phyloP scores from a whole-genome alignment of 2,329 filamentous ascomycete species.

The Geosmithia flava region DNA sequence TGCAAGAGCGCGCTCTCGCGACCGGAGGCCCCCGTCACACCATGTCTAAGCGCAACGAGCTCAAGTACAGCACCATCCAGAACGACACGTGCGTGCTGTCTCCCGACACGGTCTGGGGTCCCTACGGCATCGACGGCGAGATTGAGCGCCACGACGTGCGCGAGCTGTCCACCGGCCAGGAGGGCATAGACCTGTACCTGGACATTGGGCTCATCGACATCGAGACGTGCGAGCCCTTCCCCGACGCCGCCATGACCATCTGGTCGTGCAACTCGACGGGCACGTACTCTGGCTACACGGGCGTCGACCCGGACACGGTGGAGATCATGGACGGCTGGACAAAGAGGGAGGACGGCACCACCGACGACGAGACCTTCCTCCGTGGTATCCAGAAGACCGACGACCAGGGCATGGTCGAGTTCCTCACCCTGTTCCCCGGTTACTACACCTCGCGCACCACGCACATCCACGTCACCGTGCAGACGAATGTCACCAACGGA shows the following conservation, averaged over 20 bases:
- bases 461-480: slow-evolving; percentile 33
- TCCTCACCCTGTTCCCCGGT: slow-evolving; percentile 29
- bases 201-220: slow-evolving; percentile 30
- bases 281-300: slow-evolving; percentile 23
- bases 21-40: no score
- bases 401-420: slow-evolving; percentile 27
- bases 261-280: slow-evolving; percentile 34
- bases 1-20: no score
- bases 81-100: slow-evolving; percentile 7
- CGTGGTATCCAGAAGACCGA: slow-evolving; percentile 26
- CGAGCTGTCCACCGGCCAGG: slow-evolving; percentile 8
- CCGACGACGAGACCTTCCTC: slow-evolving; percentile 17
- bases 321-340: slow-evolving; percentile 17
- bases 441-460: slow-evolving; percentile 31
- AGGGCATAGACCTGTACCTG: slow-evolving; percentile 24
- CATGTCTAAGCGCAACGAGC: no score
- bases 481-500: slow-evolving; percentile 21
- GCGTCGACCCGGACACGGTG: no score
- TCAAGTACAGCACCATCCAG: no score
- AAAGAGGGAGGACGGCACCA: slow-evolving; percentile 26
- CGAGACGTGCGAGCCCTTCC: slow-evolving; percentile 25
- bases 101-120: neutral
- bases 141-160: no score
- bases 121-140: no score
- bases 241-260: slow-evolving; percentile 25